These are phyloP conservation scores for Penicillium subrubescens DNA, from an alignment of 495 filamentous ascomycete species.

Conservation along the genomic window DNA sequence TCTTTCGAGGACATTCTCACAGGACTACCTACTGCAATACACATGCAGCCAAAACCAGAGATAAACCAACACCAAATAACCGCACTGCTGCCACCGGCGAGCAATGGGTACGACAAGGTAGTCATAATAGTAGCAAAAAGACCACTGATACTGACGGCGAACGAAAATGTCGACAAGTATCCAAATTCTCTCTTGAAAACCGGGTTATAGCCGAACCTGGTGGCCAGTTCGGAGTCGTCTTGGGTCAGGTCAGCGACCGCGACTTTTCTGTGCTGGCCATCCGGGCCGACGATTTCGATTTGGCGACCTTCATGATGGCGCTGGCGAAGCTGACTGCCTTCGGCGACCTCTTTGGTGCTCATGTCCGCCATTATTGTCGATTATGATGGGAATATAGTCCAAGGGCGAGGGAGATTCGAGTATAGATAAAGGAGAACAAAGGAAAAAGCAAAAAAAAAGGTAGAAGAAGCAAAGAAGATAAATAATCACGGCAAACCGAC, in stretches of 20 bases:
- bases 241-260: conserved; percentile 10
- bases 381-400: background rate
- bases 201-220: conserved; percentile 27
- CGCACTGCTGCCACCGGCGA: conserved; percentile 60
- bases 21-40: conserved; percentile 51
- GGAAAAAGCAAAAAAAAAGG: background rate
- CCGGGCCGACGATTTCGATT: conserved; percentile 15
- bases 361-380: conserved; percentile 2
- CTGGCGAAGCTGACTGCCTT: conserved; percentile 6
- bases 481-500: background rate
- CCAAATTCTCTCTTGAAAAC: conserved; percentile 69
- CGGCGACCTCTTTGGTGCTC: background rate
- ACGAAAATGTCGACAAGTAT: conserved; percentile 62
- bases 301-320: conserved; percentile 11
- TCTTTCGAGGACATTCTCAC: background rate
- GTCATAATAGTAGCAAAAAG: conserved; percentile 63
- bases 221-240: conserved; percentile 22
- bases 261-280: conserved; percentile 18
- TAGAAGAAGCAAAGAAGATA: conserved; percentile 1
- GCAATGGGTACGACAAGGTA: conserved; percentile 61
- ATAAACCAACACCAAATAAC: conserved; percentile 69
- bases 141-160: conserved; percentile 63
- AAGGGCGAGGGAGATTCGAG: background rate
- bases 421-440: background rate
- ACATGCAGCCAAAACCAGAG: conserved; percentile 63